Conservation (phyloP, 495 filamentous ascomycete species). For the Neurospora terricola region DNA sequence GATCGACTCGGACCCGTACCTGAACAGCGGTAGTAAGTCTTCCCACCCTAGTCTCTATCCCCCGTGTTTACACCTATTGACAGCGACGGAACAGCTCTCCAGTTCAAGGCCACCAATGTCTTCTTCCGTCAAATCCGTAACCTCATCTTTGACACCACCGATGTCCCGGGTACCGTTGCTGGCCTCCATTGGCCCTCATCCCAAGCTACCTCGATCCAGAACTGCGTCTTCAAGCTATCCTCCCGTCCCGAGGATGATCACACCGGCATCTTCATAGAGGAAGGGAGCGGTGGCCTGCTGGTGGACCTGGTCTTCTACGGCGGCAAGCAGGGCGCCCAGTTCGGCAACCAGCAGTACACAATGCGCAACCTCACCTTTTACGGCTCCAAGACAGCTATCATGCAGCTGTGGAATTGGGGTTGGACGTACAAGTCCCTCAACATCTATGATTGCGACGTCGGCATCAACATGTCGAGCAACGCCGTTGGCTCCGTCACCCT, state of each 20-base stretch:
- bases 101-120: conserved; percentile 49
- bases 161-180: conserved; percentile 48
- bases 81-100: not conserved
- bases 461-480: conserved; percentile 65
- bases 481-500: conserved; percentile 68
- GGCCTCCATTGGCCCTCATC: conserved; percentile 95
- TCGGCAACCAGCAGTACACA: conserved; percentile 84
- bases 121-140: conserved; percentile 93
- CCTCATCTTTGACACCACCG: conserved; percentile 73
- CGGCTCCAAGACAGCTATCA: conserved; percentile 70
- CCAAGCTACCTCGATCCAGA: conserved; percentile 82
- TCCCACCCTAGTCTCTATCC: not conserved
- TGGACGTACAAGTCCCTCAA: conserved; percentile 73
- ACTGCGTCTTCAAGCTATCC: conserved; percentile 71
- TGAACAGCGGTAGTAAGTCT: conserved; percentile 19
- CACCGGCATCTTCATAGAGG: conserved; percentile 64
- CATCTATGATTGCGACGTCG: conserved; percentile 66
- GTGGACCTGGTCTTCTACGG: conserved; percentile 64
- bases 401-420: conserved; percentile 84
- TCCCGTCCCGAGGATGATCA: conserved; percentile 49
- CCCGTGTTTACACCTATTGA: not conserved
- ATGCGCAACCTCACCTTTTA: conserved; percentile 81
- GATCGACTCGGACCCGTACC: conserved; percentile 68
- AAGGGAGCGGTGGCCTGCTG: conserved; percentile 63
- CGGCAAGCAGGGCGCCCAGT: conserved; percentile 48